Evolutionary conservation across 441 rosid genomes (phyloP), one percentile per base, ranked within the genome.

Genomic region (Melastoma candidum): DNA sequence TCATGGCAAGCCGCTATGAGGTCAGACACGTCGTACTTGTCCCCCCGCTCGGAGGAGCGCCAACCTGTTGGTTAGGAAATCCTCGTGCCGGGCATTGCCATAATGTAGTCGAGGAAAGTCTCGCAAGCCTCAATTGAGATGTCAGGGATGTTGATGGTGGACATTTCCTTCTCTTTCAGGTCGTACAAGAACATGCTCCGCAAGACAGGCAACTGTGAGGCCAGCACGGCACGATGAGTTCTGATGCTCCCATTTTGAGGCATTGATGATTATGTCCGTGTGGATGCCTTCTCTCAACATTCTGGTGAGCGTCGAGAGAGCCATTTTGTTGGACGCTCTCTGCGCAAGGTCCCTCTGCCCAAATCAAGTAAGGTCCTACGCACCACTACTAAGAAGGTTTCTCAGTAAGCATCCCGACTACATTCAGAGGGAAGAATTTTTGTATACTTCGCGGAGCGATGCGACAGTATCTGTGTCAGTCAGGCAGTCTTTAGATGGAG

Each of bases 201-300:
- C 69, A 90, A 87, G 64, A 90, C 98, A 48, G 96, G 85, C 6
- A 96, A 90, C 51, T 84, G 72, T 2, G 95, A 77, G 14, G 98
- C 87, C 48, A 90, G 86, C 50, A 90, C 74, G 8, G 98, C 90
- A 3, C 96, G 84, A 58, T 90, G 96, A 12, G 96, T 95, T 59
- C 76, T 80, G 4, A 80, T 76, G 79, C 84, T 90, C 66, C 98
- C 98, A 51, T 69, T 70, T n/a, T 17, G 83, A 82, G 41, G 90
- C 87, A 60, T 82, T 80, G 46, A 85, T 90, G 4, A 54, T 71
- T 51, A 90, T 80, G 60, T 90, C 98, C 0, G 95, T 73, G 68
- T 87, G 90, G 63, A 87, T 83, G 77, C 84, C 67, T 71, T 90
- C 90, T 49, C 73, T 71, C 58, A 90, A 77, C 98, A 90, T 90